Base-by-base conservation (phyloP, 1,284 basidiomycete species). In the Ganoderma boninense region DNA sequence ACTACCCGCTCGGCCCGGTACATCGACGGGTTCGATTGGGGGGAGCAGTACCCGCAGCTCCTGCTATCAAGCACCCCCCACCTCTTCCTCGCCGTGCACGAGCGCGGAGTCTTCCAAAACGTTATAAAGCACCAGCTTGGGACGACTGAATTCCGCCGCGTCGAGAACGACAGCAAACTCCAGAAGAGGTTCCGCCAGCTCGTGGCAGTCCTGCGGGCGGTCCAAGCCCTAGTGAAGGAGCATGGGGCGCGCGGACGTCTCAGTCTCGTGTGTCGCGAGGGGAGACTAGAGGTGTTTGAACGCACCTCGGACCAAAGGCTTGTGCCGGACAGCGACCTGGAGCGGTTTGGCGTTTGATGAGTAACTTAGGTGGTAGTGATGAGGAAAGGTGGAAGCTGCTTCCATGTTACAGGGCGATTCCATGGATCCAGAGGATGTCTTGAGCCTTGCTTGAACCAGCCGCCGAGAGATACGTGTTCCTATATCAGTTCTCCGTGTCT, bases 51-150 rank as follows among this genome's bases (percentile, higher is more conserved):
- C 73, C 83, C 85, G 0, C 89, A 89, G 72, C 80, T 90, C 4
- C 86, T 84, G 75, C 82, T 90, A 68, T 89, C 88, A 2, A 86
- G 88, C 73, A 89, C 87, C 0, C 80, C 84, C 0, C 82, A 87
- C 67, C 84, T 82, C 69, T 86, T 85, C 77, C 79, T 89, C 46
- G 88, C 82, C 0, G 75, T 86, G 18, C 88, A 90, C 74, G 71
- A 83, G 26, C 78, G 81, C 14, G 89, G 88, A 0, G 76, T 60
- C 1, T 89, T 89, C 76, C 63, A 73, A 4, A 71, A 78, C 29
- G 79, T 88, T 18, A 73, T 81, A 54, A 85, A 86, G 73, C 79
- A 81, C 40, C 81, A 81, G 49, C 76, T 87, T 2, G 77, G 76
- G 4, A 81, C 80, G 35, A 65, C 78, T 2, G 81, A 84, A 62